These are phyloP conservation scores for Boletus sp. DNA, from an alignment of 768 basidiomycete species.

Conservation along the genomic window DNA sequence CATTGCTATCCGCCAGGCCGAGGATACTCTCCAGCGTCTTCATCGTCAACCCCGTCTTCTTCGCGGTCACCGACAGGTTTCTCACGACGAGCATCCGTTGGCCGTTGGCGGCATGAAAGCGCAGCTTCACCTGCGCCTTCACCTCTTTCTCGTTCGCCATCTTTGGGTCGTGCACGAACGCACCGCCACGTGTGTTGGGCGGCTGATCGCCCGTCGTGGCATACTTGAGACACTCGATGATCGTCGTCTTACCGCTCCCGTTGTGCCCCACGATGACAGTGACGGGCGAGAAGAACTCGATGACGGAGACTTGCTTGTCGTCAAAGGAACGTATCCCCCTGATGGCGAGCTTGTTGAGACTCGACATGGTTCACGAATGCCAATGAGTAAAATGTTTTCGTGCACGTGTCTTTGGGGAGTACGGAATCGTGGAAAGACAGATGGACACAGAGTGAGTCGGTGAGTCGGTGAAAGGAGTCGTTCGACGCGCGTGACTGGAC, in stretches of 20 bases:
- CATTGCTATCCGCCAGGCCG: conserved; percentile 62
- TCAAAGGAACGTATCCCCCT: conserved; percentile 94
- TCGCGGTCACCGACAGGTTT: conserved; percentile 87
- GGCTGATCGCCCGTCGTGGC: conserved; percentile 98
- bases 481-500: too few relatives aligned
- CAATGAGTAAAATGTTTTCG: neutral
- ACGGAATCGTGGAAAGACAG: neutral
- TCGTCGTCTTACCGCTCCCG: conserved; percentile 97
- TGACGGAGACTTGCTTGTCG: conserved; percentile 88
- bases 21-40: conserved; percentile 95
- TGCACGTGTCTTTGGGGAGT: neutral
- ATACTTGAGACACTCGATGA: conserved; percentile 99
- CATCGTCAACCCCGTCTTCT: conserved; percentile 93
- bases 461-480: too few relatives aligned
- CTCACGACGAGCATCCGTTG: conserved; percentile 86
- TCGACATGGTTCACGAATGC: conserved; percentile 47
- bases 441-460: too few relatives aligned
- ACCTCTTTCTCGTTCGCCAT: conserved; percentile 99
- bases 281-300: conserved; percentile 96
- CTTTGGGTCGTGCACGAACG: conserved; percentile 97
- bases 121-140: conserved; percentile 94
- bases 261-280: conserved; percentile 99
- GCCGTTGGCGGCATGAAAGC: conserved; percentile 89
- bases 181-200: conserved; percentile 96
- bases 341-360: conserved; percentile 89